phyloP scores from a whole-genome alignment of 495 filamentous ascomycete genomes.

The Thozetella sp. region DNA sequence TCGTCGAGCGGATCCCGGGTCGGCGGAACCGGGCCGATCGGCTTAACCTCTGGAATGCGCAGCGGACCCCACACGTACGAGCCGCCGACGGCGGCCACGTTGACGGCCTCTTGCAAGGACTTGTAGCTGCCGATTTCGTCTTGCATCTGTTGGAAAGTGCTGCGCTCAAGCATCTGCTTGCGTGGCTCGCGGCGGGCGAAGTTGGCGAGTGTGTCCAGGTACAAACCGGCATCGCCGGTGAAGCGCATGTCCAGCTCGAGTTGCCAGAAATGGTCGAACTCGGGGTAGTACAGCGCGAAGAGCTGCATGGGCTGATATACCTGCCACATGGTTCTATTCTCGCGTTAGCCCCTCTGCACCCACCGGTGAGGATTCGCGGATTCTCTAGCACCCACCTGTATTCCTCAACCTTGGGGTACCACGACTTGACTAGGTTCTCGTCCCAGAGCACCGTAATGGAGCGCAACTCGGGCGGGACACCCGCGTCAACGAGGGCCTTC shows the following conservation, averaged over 20 bases:
- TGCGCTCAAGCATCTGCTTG: slow-evolving; percentile 35
- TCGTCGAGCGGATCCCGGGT: slow-evolving; percentile 38
- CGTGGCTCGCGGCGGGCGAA: slow-evolving; percentile 58
- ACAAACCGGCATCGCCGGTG: slow-evolving; percentile 57
- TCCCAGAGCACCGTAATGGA: slow-evolving; percentile 60
- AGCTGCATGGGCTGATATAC: slow-evolving; percentile 51
- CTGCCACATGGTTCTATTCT: slow-evolving; percentile 32
- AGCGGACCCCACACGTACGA: slow-evolving; percentile 64
- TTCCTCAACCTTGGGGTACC: slow-evolving; percentile 36
- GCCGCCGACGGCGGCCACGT: slow-evolving; percentile 19
- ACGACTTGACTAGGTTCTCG: slow-evolving; percentile 36
- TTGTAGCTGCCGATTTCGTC: slow-evolving; percentile 22
- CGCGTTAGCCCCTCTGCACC: no score
- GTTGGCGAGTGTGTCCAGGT: slow-evolving; percentile 43
- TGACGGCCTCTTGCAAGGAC: slow-evolving; percentile 18
- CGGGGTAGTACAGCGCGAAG: slow-evolving; percentile 56
- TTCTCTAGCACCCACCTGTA: slow-evolving; percentile 29
- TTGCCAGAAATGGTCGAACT: slow-evolving; percentile 65
- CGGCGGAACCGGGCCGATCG: slow-evolving; percentile 46
- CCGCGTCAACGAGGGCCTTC: slow-evolving; percentile 43
- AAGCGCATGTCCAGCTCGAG: slow-evolving; percentile 64
- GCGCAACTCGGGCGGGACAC: slow-evolving; percentile 56
- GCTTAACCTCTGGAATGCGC: slow-evolving; percentile 47
- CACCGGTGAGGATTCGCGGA: no score
- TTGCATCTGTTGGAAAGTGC: slow-evolving; percentile 39